phyloP scores from a whole-genome alignment of 2,329 filamentous ascomycete genomes.

The Hypomyces rosellus region DNA sequence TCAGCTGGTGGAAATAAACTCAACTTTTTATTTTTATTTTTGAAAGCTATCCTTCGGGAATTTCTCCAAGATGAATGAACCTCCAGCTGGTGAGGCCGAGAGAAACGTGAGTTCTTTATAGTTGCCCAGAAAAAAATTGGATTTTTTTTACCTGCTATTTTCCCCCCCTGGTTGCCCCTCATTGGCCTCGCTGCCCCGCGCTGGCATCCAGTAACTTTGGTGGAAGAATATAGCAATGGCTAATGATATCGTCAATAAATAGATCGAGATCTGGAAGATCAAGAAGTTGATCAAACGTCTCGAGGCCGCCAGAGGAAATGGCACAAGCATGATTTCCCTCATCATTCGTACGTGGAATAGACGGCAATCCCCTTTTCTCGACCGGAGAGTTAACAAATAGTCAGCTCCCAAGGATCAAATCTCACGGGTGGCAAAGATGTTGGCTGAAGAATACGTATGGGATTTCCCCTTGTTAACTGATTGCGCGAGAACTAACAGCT shows the following conservation, averaged over 20 bases:
- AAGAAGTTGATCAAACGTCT: slow-evolving; percentile 99
- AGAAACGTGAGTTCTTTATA: slow-evolving; percentile 64
- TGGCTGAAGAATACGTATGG: slow-evolving; percentile 98
- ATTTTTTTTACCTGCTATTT: slow-evolving; percentile 14
- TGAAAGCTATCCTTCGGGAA: slow-evolving; percentile 2
- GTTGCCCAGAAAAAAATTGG: slow-evolving; percentile 4
- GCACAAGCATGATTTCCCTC: slow-evolving; percentile 98
- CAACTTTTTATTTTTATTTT: slow-evolving; percentile 4
- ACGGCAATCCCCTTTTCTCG: background rate
- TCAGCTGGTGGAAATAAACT: slow-evolving; percentile 7
- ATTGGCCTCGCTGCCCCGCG: slow-evolving; percentile 25
- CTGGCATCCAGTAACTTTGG: slow-evolving; percentile 5
- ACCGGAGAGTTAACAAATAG: slow-evolving; percentile 3
- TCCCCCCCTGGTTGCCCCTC: slow-evolving; percentile 18
- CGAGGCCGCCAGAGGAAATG: slow-evolving; percentile 94
- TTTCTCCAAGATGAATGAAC: slow-evolving; percentile 70
- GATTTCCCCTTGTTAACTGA: background rate
- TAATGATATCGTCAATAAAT: slow-evolving; percentile 22
- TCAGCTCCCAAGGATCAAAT: slow-evolving; percentile 96
- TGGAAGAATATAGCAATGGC: slow-evolving; percentile 8
- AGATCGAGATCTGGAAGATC: slow-evolving; percentile 89
- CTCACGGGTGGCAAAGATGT: slow-evolving; percentile 95
- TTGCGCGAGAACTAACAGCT: background rate
- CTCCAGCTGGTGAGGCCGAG: slow-evolving; percentile 87
- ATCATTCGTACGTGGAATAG: slow-evolving; percentile 73